phyloP scores from a whole-genome alignment of 192 early-diverging fungal genomes.

The Neocallimastix lanati region DNA sequence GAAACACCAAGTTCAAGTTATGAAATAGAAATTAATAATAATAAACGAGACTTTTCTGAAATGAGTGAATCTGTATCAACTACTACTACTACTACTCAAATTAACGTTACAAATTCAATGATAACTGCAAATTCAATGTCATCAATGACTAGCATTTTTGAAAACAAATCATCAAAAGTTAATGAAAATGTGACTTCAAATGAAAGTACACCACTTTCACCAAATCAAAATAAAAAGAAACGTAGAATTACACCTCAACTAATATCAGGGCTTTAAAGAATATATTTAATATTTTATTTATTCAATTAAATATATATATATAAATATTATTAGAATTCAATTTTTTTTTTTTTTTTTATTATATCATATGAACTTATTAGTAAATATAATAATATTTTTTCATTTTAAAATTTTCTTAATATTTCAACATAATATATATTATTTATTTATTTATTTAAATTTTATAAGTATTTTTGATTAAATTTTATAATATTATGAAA shows the following conservation, averaged over 20 bases:
- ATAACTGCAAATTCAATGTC: neutral
- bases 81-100: neutral
- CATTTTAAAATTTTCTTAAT: no score
- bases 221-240: neutral
- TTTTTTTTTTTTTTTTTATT: no score
- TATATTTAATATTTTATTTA: no score
- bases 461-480: no score
- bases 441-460: no score
- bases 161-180: neutral
- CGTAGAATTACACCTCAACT: neutral
- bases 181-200: neutral
- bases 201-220: neutral
- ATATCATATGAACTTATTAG: no score
- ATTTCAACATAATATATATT: no score
- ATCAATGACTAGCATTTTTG: neutral
- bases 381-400: no score
- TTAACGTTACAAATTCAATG: neutral
- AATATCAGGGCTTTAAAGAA: neutral
- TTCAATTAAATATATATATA: no score
- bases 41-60: neutral
- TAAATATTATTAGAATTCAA: no score
- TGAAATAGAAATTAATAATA: neutral
- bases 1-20: neutral
- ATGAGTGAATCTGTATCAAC: neutral
- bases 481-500: no score